Conservation (phyloP, 768 basidiomycete genomes). For the Lentinula guzmanii region DNA sequence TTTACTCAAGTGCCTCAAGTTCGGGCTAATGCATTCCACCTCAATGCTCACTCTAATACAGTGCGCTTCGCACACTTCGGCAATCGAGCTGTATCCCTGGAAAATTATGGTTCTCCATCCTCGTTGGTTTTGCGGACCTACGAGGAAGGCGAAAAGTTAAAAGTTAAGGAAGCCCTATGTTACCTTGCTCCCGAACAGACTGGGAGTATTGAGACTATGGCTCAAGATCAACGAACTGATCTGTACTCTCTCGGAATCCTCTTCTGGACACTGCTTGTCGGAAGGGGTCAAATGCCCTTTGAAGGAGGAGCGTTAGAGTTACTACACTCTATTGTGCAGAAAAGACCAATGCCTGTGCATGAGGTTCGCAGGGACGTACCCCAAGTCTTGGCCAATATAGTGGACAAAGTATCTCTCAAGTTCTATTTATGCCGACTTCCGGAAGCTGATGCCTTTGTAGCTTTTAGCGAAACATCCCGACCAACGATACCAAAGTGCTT, state of each 20-base stretch:
- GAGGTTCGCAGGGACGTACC: constrained; percentile 71
- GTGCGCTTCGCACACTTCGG: constrained; percentile 73
- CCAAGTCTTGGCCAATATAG: constrained; percentile 61
- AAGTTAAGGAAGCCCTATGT: constrained; percentile 70
- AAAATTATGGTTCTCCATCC: constrained; percentile 67
- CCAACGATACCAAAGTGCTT: constrained; percentile 63
- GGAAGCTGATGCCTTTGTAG: constrained; percentile 22
- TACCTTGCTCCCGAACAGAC: constrained; percentile 77
- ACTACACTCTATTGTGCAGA: constrained; percentile 65
- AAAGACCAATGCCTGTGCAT: constrained; percentile 68
- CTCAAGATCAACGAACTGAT: constrained; percentile 70
- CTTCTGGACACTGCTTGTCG: constrained; percentile 73
- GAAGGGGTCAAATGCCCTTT: constrained; percentile 58
- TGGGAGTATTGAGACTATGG: constrained; percentile 64
- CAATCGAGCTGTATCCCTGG: constrained; percentile 66
- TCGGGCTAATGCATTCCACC: constrained; percentile 71
- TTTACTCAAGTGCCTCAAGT: constrained; percentile 29
- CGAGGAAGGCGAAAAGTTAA: constrained; percentile 58
- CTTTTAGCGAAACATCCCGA: constrained; percentile 67
- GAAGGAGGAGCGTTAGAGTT: constrained; percentile 60
- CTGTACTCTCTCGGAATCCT: constrained; percentile 68
- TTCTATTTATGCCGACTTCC: neutral
- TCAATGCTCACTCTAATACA: constrained; percentile 62
- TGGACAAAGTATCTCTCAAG: constrained; percentile 50
- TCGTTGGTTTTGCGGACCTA: constrained; percentile 57